Percentiles rank a stretch among this genome's conserved stretches.
Evolutionary conservation across 176 grass and related monocot genomes (phyloP).

Genomic region (Cocos nucifera): DNA sequence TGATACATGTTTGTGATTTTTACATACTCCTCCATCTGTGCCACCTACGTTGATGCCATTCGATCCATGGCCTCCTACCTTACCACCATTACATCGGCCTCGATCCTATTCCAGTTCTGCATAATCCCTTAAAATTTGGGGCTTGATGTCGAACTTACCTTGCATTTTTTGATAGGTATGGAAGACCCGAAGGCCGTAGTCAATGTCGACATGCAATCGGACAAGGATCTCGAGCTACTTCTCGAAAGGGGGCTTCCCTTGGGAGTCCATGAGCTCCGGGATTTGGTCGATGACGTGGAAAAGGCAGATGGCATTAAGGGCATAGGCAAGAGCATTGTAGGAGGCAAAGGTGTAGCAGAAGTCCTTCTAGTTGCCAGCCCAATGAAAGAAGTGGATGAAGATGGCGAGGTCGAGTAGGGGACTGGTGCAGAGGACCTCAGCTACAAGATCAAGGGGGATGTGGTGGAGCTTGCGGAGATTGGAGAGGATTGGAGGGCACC

Average conservation of each 20-base stretch:
- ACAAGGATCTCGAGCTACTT: slow-evolving; percentile 70
- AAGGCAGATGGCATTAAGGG: slow-evolving; percentile 32
- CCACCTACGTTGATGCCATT: too few relatives aligned
- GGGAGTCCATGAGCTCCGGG: slow-evolving; percentile 71
- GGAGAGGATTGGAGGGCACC: slow-evolving; percentile 44
- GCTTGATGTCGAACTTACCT: slow-evolving; percentile 43
- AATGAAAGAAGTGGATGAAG: slow-evolving; percentile 78
- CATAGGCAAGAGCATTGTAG: slow-evolving; percentile 58
- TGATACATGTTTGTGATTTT: too few relatives aligned
- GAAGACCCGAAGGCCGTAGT: slow-evolving; percentile 47
- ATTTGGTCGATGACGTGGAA: slow-evolving; percentile 53
- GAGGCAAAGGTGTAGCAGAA: slow-evolving; percentile 64
- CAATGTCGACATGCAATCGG: slow-evolving; percentile 48
- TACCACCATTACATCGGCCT: too few relatives aligned
- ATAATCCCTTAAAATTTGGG: too few relatives aligned
- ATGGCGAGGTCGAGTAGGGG: slow-evolving; percentile 41
- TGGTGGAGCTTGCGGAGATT: slow-evolving; percentile 70
- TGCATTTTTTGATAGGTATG: slow-evolving; percentile 49
- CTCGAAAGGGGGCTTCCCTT: slow-evolving; percentile 48
- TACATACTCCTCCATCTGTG: too few relatives aligned
- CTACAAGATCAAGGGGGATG: slow-evolving; percentile 43
- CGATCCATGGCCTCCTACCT: too few relatives aligned
- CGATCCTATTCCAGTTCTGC: too few relatives aligned
- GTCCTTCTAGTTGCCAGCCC: slow-evolving; percentile 57
- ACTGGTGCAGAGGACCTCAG: slow-evolving; percentile 43